Evolutionary conservation across 1,284 basidiomycete species (phyloP).

Genomic region (Volvariella surrecta): DNA sequence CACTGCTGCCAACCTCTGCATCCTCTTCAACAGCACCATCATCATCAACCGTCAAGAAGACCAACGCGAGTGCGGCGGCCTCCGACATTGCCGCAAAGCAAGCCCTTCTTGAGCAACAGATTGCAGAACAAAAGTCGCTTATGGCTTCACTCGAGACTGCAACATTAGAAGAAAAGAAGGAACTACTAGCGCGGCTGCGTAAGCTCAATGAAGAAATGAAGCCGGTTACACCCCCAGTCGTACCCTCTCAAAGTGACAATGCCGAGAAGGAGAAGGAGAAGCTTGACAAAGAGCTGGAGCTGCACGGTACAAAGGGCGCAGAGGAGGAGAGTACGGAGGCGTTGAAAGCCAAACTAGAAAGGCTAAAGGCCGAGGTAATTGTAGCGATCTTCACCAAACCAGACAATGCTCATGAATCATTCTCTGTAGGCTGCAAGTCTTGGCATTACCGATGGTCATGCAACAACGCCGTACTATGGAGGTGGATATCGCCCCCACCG

Average conservation of each 20-base stretch:
- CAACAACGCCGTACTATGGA: slow-evolving; percentile 25
- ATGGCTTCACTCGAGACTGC: slow-evolving; percentile 66
- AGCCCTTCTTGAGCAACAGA: slow-evolving; percentile 73
- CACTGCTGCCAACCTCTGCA: slow-evolving; percentile 9
- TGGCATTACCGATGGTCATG: slow-evolving; percentile 50
- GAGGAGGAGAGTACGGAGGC: slow-evolving; percentile 58
- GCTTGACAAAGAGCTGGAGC: slow-evolving; percentile 70
- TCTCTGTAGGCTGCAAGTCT: slow-evolving; percentile 61
- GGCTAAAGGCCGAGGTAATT: slow-evolving; percentile 75
- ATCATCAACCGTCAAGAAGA: slow-evolving; percentile 23
- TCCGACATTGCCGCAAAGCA: slow-evolving; percentile 63
- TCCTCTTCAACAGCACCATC: slow-evolving; percentile 14
- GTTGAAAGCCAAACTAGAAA: slow-evolving; percentile 72
- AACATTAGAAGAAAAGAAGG: slow-evolving; percentile 67
- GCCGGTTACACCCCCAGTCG: slow-evolving; percentile 17
- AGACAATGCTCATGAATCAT: neutral
- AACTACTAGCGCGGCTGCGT: slow-evolving; percentile 69
- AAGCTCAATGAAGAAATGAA: slow-evolving; percentile 79
- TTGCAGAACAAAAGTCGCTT: slow-evolving; percentile 84
- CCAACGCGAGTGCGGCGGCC: slow-evolving; percentile 22
- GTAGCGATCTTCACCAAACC: slow-evolving; percentile 1
- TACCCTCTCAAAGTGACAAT: slow-evolving; percentile 15
- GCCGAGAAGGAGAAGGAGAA: slow-evolving; percentile 46
- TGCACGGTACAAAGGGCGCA: slow-evolving; percentile 36
- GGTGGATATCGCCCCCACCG: slow-evolving; percentile 56